phyloP scores from a whole-genome alignment of 345 rosid genomes.

The Eucalyptus virginea region DNA sequence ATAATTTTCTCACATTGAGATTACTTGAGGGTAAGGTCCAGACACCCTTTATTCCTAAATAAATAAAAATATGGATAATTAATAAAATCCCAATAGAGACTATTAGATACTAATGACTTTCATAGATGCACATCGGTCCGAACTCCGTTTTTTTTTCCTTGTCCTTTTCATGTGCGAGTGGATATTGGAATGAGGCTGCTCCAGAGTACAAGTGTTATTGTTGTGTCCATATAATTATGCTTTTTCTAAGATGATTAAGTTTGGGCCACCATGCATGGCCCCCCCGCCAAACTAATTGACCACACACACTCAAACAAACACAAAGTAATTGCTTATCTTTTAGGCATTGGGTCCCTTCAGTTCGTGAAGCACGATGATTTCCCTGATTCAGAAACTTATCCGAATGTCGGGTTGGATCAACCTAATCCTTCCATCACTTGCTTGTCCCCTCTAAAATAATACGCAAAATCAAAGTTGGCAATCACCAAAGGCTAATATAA shows the following conservation, averaged over 20 bases:
- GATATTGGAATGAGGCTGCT: background rate
- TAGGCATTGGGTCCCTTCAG: background rate
- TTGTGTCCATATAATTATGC: fast-evolving
- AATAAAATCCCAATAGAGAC: background rate
- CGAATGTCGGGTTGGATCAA: background rate
- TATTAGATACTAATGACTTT: background rate
- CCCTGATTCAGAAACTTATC: background rate
- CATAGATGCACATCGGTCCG: background rate
- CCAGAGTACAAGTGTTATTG: background rate
- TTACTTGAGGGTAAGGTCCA: fast-evolving
- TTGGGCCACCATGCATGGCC: background rate
- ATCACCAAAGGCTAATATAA: background rate
- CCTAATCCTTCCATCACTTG: background rate
- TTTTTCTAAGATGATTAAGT: background rate
- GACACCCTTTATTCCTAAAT: background rate
- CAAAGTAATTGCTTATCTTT: background rate
- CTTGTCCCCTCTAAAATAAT: background rate
- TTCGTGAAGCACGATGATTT: background rate
- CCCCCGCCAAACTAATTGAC: background rate
- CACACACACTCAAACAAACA: background rate
- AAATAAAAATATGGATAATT: background rate
- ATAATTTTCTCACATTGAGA: background rate
- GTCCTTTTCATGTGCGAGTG: background rate
- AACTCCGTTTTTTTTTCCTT: background rate
- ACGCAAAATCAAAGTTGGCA: background rate